These are phyloP conservation scores for Pseudisothecium myosuroides DNA, from an alignment of 225 moss, liverwort and hornwort species.

Conservation along the genomic window DNA sequence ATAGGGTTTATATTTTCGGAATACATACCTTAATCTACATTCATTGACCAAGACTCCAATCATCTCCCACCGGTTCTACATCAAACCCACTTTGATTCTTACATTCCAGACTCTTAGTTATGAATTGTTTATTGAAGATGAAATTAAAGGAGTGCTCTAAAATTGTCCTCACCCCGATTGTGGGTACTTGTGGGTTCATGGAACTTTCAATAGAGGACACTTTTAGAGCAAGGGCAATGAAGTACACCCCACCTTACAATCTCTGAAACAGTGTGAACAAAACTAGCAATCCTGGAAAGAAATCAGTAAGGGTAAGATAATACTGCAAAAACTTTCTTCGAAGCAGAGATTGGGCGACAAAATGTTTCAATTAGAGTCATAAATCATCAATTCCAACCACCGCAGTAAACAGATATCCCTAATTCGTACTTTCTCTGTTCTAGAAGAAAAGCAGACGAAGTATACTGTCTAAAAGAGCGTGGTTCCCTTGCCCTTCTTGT, in stretches of 20 bases:
- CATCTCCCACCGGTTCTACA: no score
- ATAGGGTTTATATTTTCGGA: no score
- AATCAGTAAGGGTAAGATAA: not conserved
- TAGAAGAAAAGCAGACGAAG: not conserved
- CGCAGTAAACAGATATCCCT: not conserved
- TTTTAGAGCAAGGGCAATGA: not conserved
- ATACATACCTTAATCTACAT: not conserved
- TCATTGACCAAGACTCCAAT: no score
- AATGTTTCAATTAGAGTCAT: not conserved
- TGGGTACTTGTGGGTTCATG: not conserved
- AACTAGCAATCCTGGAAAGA: not conserved
- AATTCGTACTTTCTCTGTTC: not conserved
- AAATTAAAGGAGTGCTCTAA: not conserved
- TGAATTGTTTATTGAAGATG: no score
- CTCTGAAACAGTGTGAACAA: not conserved
- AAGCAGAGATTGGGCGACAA: not conserved
- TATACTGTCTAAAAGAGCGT: conserved; percentile 57
- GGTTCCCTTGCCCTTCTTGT: conserved; percentile 98
- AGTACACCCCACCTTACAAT: not conserved
- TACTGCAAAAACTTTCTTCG: not conserved
- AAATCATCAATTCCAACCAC: not conserved
- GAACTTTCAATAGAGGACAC: not conserved
- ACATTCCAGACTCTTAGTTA: not conserved
- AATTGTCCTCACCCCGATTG: not conserved
- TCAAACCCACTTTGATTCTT: not conserved